These are phyloP conservation scores for Lachnellula cervina DNA, from an alignment of 2,329 filamentous ascomycete species.

Conservation along the genomic window DNA sequence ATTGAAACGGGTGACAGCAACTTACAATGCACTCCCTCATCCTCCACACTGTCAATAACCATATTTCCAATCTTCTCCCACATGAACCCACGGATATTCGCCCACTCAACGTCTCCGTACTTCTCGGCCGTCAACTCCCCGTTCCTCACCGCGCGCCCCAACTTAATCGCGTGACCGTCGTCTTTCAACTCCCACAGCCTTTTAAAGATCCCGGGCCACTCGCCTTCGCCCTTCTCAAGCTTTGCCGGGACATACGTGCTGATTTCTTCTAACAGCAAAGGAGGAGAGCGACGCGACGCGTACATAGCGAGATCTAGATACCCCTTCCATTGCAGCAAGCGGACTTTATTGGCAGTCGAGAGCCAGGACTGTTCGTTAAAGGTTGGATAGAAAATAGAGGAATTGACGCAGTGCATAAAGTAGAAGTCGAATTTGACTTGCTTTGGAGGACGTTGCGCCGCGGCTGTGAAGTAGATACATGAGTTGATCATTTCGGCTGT, in stretches of 20 bases:
- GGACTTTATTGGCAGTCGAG: conserved; percentile 53
- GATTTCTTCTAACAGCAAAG: conserved; percentile 56
- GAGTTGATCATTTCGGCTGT: conserved; percentile 68
- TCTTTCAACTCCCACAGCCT: conserved; percentile 52
- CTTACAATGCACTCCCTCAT: conserved; percentile 39
- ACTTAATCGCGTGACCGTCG: conserved; percentile 78
- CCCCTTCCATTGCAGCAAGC: conserved; percentile 78
- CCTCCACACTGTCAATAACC: conserved; percentile 57
- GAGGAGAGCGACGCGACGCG: conserved; percentile 59
- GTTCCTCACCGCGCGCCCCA: conserved; percentile 64
- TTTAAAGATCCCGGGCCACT: conserved; percentile 39
- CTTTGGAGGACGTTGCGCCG: conserved; percentile 58
- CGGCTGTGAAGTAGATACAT: conserved; percentile 43
- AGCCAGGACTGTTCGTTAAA: conserved; percentile 61
- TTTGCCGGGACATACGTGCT: conserved; percentile 49
- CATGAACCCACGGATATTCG: conserved; percentile 48
- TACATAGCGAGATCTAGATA: conserved; percentile 72
- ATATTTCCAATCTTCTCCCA: conserved; percentile 60
- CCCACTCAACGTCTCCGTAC: conserved; percentile 45
- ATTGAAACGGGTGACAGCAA: neutral
- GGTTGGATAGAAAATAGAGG: conserved; percentile 65
- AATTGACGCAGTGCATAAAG: conserved; percentile 72
- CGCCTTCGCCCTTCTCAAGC: conserved; percentile 27
- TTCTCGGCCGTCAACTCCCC: conserved; percentile 49
- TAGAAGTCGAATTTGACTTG: conserved; percentile 77